Evolutionary conservation across 441 rosid species (phyloP).

Genomic region (Gossypium davidsonii): DNA sequence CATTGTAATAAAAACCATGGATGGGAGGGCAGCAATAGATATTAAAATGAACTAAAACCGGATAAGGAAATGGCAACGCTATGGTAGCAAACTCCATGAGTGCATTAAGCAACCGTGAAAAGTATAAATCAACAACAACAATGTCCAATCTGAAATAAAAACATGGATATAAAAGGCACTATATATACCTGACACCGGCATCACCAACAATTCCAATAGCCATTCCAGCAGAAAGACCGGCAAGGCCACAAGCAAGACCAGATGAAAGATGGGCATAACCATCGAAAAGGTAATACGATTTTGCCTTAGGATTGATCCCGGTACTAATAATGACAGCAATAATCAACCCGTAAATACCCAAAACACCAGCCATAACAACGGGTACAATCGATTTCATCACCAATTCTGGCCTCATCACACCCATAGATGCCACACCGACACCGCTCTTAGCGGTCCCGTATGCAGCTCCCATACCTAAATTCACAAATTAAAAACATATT

Average conservation of each 20-base stretch:
- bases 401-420: conserved; percentile 78
- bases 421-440: conserved; percentile 77
- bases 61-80: not conserved
- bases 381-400: conserved; percentile 83
- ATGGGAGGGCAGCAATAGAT: not conserved
- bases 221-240: conserved; percentile 82
- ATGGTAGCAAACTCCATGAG: not conserved
- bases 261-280: conserved; percentile 65
- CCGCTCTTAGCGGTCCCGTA: conserved; percentile 64
- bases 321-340: conserved; percentile 79
- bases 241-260: conserved; percentile 66
- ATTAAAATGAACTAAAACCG: not conserved
- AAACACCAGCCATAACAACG: conserved; percentile 80
- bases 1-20: not conserved
- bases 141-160: not conserved
- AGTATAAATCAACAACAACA: not conserved
- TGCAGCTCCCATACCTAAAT: conserved; percentile 61
- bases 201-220: conserved; percentile 74
- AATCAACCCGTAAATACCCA: conserved; percentile 81
- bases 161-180: not conserved
- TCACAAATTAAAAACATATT: conserved; percentile 4
- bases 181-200: conserved; percentile 68
- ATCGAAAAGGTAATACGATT: conserved; percentile 55
- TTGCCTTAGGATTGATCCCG: conserved; percentile 66
- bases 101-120: not conserved